Evolutionary conservation across 2,329 filamentous ascomycete genomes (phyloP).

Genomic region (Monosporascus sp.): DNA sequence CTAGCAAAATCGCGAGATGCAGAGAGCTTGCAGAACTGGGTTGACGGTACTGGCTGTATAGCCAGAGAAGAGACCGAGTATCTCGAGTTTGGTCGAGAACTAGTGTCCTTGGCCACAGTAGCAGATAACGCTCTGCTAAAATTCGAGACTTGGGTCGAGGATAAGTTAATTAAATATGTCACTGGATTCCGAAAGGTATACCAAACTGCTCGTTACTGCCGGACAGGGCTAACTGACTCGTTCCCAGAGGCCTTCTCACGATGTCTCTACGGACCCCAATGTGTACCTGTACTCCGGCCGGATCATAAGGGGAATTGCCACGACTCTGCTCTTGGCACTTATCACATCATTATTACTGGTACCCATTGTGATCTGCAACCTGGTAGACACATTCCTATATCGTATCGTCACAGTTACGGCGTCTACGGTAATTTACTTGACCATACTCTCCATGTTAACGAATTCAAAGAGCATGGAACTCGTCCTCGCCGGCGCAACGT

Average conservation of each 20-base stretch:
- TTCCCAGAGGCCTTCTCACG: not conserved
- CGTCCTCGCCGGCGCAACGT: not conserved
- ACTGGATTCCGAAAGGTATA: not conserved
- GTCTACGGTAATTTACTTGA: not conserved
- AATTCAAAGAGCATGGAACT: not conserved
- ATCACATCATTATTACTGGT: not conserved
- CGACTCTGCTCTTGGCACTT: not conserved
- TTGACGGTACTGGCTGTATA: not conserved
- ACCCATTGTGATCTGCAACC: not conserved
- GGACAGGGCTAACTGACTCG: too few relatives aligned
- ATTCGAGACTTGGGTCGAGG: conserved; percentile 1
- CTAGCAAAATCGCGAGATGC: not conserved
- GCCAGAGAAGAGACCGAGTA: not conserved
- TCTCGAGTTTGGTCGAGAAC: not conserved
- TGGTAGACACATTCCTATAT: not conserved
- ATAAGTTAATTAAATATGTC: not conserved
- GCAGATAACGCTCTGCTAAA: not conserved
- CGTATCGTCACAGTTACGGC: not conserved
- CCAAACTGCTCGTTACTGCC: too few relatives aligned
- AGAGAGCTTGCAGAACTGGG: not conserved
- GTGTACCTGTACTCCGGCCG: not conserved
- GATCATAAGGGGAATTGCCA: not conserved
- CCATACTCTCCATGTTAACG: not conserved
- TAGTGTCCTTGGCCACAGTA: not conserved
- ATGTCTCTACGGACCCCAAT: not conserved